Base-by-base conservation (phyloP, 495 filamentous ascomycete species). In the Penicillium waksmanii region DNA sequence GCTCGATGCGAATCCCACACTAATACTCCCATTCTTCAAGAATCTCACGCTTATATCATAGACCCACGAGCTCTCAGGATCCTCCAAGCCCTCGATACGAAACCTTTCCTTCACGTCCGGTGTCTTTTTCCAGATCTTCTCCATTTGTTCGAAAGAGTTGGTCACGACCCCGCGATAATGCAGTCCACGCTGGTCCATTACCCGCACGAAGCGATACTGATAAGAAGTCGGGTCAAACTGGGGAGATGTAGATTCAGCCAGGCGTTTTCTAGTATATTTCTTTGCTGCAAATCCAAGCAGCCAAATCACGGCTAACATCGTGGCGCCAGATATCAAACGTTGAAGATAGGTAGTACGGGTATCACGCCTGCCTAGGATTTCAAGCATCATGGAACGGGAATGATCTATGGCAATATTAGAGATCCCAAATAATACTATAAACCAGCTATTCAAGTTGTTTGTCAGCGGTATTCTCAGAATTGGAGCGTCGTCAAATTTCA, bases 31-130 rank as follows among this genome's bases (percentile, higher is more conserved):
- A 48, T 27, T 31, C 7, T 48, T 27, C 18, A 8, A 48, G 8
- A 48, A 11, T 19, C 46, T 23, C 46, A 48, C 46, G 15, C 8
- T 44, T 2, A 48, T 27, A 48, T 48, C 46, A 27, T 48, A 48
- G 3, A 48, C 46, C 21, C 46, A 48, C 2, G 46, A 48, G 7
- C 19, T 31, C n/a, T 10, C 46, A 5, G 46, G 9, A 48, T 48
- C 19, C 9, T 13, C 21, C 21, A 48, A 27, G 1, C 46, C 2
- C 46, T 48, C 21, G 3, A 27, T 48, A 5, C 3, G 3, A 27
- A 48, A 48, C 31, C 46, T 31, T 8, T 48, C 46, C 3, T 5
- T 18, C 19, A 48, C 46, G 1, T n/a, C 2, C 6, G 2, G 46
- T 2, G 5, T 6, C 46, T 3, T 48, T 11, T 2, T 3, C 46